phyloP scores from a whole-genome alignment of 2,329 filamentous ascomycete genomes.

The Aspergillus novofumigatus region DNA sequence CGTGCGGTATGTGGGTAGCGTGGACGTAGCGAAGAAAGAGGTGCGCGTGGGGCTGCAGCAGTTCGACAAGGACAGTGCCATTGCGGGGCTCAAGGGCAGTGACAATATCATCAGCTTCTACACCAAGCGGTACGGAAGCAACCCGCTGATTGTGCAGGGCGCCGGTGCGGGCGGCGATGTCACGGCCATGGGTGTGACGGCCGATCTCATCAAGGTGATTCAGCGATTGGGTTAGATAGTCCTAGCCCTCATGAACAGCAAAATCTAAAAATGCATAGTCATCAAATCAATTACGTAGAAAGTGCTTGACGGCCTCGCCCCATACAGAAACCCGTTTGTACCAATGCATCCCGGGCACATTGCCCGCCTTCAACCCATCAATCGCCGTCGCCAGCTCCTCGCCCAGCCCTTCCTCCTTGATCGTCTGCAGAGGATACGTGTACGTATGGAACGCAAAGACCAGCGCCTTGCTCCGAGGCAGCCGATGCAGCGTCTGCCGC shows the following conservation, averaged over 20 bases:
- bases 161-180: constrained; percentile 92
- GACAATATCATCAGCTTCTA: constrained; percentile 99
- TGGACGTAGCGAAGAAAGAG: constrained; percentile 73
- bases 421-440: constrained; percentile 50
- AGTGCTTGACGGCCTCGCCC: constrained; percentile 53
- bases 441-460: constrained; percentile 63
- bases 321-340: constrained; percentile 58
- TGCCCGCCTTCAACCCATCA: constrained; percentile 56
- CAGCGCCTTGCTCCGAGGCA: constrained; percentile 51
- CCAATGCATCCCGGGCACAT: constrained; percentile 52
- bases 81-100: constrained; percentile 91
- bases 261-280: no score
- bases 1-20: constrained; percentile 87
- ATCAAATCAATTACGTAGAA: constrained; percentile 32
- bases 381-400: constrained; percentile 54
- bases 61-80: constrained; percentile 82
- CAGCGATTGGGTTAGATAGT: constrained; percentile 58
- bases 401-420: constrained; percentile 55
- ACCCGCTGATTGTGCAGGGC: constrained; percentile 90
- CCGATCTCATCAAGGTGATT: constrained; percentile 85
- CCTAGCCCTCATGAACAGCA: no score
- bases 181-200: constrained; percentile 96
- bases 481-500: constrained; percentile 58
- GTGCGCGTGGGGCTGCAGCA: constrained; percentile 92
- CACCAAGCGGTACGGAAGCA: constrained; percentile 86